These are phyloP conservation scores for Scheffersomyces titani DNA, from an alignment of 1,139 yeast species.

Conservation along the genomic window DNA sequence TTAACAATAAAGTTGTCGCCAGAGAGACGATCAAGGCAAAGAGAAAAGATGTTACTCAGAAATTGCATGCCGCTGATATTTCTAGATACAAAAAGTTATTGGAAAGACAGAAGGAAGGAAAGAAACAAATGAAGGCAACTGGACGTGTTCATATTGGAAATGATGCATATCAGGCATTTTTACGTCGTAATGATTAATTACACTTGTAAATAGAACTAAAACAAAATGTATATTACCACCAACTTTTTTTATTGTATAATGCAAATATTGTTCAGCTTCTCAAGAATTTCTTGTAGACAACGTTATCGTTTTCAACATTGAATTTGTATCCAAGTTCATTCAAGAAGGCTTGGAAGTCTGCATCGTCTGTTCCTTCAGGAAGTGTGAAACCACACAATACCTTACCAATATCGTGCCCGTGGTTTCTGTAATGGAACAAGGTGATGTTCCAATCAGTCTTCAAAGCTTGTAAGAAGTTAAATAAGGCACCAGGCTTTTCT, in stretches of 20 bases:
- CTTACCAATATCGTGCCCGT: conserved; percentile 93
- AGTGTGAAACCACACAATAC: conserved; percentile 87
- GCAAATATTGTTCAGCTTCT: conserved; percentile 5
- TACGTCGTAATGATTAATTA: conserved; percentile 32
- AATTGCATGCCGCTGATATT: conserved; percentile 90
- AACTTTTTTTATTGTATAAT: neutral
- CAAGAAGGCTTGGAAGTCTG: conserved; percentile 67
- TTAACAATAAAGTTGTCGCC: conserved; percentile 81
- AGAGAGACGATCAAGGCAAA: conserved; percentile 92
- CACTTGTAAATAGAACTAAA: conserved; percentile 8
- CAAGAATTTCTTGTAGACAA: conserved; percentile 78
- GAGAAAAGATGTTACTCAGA: conserved; percentile 89
- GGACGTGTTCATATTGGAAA: conserved; percentile 80
- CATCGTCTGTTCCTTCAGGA: conserved; percentile 67
- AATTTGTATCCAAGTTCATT: conserved; percentile 72
- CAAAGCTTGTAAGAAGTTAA: conserved; percentile 71
- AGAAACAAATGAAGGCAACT: conserved; percentile 75
- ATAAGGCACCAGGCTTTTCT: conserved; percentile 93
- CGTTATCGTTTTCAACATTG: conserved; percentile 80
- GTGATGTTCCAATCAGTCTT: conserved; percentile 88
- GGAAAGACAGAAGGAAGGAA: conserved; percentile 91
- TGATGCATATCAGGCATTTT: conserved; percentile 80
- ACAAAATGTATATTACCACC: neutral
- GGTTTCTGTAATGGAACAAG: conserved; percentile 93
- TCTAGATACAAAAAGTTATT: conserved; percentile 86